These are phyloP conservation scores for Biscutella auriculata DNA, from an alignment of 441 rosid genomes.

Conservation along the genomic window DNA sequence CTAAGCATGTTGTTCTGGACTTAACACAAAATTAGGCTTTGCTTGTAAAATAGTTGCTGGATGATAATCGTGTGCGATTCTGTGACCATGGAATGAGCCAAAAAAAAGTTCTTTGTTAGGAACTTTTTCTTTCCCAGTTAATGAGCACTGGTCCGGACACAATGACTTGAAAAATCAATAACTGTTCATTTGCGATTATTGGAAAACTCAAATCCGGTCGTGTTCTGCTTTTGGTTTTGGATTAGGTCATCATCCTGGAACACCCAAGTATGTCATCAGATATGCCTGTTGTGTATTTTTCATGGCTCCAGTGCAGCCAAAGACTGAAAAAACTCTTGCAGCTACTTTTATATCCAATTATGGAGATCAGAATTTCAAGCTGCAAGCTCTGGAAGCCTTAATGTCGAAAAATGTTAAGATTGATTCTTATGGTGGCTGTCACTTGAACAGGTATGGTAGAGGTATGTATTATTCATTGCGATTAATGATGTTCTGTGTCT, in stretches of 20 bases:
- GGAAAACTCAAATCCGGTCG: too few species aligned
- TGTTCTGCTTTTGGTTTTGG: constrained; percentile 75
- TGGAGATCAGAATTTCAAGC: constrained; percentile 63
- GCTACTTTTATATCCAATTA: constrained; percentile 92
- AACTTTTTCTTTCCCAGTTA: too few species aligned
- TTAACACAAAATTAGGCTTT: background rate
- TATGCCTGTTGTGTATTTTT: constrained; percentile 90
- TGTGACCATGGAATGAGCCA: background rate
- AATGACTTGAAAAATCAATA: too few species aligned
- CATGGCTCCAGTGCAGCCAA: constrained; percentile 76
- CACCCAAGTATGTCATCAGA: constrained; percentile 72
- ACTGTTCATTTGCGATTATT: too few species aligned
- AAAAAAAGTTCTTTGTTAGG: too few species aligned
- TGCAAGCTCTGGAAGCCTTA: constrained; percentile 67
- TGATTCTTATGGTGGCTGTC: constrained; percentile 84
- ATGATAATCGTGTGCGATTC: background rate
- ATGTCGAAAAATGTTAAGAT: constrained; percentile 42
- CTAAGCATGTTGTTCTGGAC: too few species aligned
- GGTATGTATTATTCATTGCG: constrained; percentile 27
- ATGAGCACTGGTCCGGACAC: background rate
- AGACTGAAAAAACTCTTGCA: constrained; percentile 73
- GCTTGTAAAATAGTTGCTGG: background rate
- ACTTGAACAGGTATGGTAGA: constrained; percentile 51
- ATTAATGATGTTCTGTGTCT: background rate
- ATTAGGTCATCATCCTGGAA: constrained; percentile 25